Conservation (phyloP, 176 grass and related monocot species). For the Eleusine coracana region DNA sequence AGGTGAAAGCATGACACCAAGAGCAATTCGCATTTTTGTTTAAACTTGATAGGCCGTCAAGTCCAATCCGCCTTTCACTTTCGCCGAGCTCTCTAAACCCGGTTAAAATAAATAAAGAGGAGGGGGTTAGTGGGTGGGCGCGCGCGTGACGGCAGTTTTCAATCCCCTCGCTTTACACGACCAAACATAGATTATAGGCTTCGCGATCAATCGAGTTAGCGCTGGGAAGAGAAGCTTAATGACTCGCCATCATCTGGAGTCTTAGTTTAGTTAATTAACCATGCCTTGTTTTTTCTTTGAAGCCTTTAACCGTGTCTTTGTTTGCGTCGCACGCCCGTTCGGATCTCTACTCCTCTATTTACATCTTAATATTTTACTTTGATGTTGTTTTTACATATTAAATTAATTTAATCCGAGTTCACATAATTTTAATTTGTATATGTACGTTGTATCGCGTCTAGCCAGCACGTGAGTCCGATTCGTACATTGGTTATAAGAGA, state of each 20-base stretch:
- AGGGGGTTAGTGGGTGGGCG: slow-evolving; percentile 33
- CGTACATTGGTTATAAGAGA: too few species aligned
- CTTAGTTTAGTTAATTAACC: too few species aligned
- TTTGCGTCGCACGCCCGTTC: background rate
- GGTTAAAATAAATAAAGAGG: background rate
- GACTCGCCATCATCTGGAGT: background rate
- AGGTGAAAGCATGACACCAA: too few species aligned
- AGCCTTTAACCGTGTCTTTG: background rate
- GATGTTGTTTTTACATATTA: too few species aligned
- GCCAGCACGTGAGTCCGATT: too few species aligned
- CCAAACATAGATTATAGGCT: slow-evolving; percentile 2
- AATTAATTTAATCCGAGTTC: too few species aligned
- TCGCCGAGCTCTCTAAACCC: slow-evolving; percentile 31
- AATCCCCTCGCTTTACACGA: background rate
- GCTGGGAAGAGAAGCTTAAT: background rate
- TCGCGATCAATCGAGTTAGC: background rate
- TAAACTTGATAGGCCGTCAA: too few species aligned
- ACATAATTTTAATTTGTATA: too few species aligned
- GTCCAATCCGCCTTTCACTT: background rate
- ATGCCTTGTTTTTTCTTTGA: too few species aligned
- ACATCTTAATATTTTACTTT: too few species aligned
- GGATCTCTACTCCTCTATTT: background rate
- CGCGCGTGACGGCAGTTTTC: slow-evolving; percentile 19
- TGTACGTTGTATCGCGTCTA: too few species aligned
- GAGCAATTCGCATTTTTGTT: too few species aligned